These are phyloP conservation scores for Leishmania arabica DNA, from an alignment of 208 protist species.

Conservation along the genomic window DNA sequence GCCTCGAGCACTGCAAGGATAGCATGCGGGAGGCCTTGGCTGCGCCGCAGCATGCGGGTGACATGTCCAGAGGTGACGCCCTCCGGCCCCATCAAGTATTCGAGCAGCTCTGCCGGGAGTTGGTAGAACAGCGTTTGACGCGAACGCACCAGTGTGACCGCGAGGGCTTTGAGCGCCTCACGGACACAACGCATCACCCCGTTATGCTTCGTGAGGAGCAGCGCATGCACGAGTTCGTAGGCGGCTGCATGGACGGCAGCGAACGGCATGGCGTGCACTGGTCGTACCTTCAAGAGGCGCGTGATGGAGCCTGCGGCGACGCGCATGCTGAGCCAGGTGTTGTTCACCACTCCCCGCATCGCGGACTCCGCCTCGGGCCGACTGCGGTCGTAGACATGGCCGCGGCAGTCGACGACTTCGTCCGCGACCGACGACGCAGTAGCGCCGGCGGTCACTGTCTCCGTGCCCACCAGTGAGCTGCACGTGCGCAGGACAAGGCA, in stretches of 20 bases:
- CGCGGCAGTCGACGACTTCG: slow-evolving; percentile 86
- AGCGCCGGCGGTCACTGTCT: slow-evolving; percentile 19
- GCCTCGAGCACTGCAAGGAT: slow-evolving; percentile 83
- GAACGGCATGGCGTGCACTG: slow-evolving; percentile 45
- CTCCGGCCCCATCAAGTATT: slow-evolving; percentile 69
- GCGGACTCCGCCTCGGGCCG: slow-evolving; percentile 43
- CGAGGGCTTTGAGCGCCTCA: slow-evolving; percentile 56
- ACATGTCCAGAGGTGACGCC: slow-evolving; percentile 79
- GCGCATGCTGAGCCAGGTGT: slow-evolving; percentile 88
- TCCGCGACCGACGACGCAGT: slow-evolving; percentile 2
- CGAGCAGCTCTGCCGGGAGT: slow-evolving; percentile 66
- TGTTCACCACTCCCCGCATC: slow-evolving; percentile 89
- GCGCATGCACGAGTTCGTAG: slow-evolving; percentile 67
- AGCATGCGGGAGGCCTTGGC: slow-evolving; percentile 88
- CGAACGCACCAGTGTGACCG: slow-evolving; percentile 64
- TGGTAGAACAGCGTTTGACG: slow-evolving; percentile 46
- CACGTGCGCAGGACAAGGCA: slow-evolving; percentile 48
- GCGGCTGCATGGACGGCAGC: slow-evolving; percentile 39
- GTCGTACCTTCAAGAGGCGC: slow-evolving; percentile 40
- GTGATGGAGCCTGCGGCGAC: slow-evolving; percentile 49
- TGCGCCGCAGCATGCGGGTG: slow-evolving; percentile 84
- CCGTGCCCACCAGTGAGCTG: slow-evolving; percentile 41
- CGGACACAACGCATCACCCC: slow-evolving; percentile 88
- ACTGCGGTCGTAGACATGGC: slow-evolving; percentile 76
- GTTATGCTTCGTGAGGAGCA: slow-evolving; percentile 91